Evolutionary conservation across 2,329 filamentous ascomycete species (phyloP).

Genomic region (Bisporella sp.): DNA sequence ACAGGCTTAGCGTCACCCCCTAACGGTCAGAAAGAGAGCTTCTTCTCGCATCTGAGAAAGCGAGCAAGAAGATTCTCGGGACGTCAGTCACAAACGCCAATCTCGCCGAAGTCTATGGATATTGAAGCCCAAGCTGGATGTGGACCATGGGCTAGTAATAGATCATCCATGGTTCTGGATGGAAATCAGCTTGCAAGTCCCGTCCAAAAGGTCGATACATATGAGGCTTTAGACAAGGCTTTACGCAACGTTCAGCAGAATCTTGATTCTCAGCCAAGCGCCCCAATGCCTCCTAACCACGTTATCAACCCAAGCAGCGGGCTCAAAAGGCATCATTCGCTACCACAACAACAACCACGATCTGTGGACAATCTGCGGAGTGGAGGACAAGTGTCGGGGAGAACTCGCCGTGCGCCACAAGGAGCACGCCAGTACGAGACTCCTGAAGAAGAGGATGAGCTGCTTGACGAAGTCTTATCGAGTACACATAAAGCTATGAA

Average conservation of each 20-base stretch:
- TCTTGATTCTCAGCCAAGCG: constrained; percentile 32
- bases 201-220: constrained; percentile 46
- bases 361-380: constrained; percentile 57
- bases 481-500: constrained; percentile 71
- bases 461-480: constrained; percentile 80
- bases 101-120: constrained; percentile 75
- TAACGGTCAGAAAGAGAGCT: constrained; percentile 82
- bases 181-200: constrained; percentile 33
- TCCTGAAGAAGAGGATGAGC: constrained; percentile 91
- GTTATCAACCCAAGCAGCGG: constrained; percentile 42
- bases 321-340: constrained; percentile 59
- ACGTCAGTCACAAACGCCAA: constrained; percentile 68
- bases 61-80: constrained; percentile 88
- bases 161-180: constrained; percentile 78
- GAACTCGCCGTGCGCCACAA: constrained; percentile 69
- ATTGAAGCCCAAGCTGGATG: constrained; percentile 90
- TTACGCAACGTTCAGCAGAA: constrained; percentile 47
- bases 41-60: constrained; percentile 96
- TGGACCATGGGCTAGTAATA: constrained; percentile 78
- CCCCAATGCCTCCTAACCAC: constrained; percentile 47
- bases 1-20: constrained; percentile 69
- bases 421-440: constrained; percentile 84
- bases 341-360: constrained; percentile 45
- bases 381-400: constrained; percentile 61
- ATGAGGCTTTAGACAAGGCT: constrained; percentile 55